Base-by-base conservation (phyloP, 805 yeast species). In the Monosporozyma aerobia region DNA sequence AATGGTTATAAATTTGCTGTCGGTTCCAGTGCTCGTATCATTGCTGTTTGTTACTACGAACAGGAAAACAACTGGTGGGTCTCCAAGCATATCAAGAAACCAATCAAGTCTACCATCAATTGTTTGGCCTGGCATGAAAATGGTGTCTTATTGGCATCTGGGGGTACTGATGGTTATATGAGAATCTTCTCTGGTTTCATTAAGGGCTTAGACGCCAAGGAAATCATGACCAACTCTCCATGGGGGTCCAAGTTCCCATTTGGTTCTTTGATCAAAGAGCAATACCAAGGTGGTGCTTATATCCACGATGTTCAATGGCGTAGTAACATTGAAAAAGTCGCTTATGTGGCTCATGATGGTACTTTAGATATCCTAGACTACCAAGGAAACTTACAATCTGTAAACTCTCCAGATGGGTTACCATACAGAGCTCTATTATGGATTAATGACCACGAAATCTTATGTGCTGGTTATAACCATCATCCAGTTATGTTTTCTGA, bases 31-130 rank as follows among this genome's bases (percentile, higher is more conserved):
- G 97, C 96, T 46, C 77, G 98, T 55, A 85, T 87, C 57, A 84
- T 94, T 69, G 97, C 98, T 9, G 87, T 94, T 49, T 94, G 99
- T 74, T 94, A 90, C 73, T 94, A 86, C 68, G 99, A 94, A 72
- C 86, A 77, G 56, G 97, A 90, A 63, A 94, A 92, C 69, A 96
- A 94, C 68, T 94, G 99, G 99, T 94, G 99, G 99, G 90, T 94
- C 50, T 88, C 98, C 13, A 92, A 92, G 71, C 99, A 92, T 73
- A 85, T 94, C 71, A 90, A 90, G 75, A 89, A 87, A 70, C 96
- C 97, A n/a, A 76, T 94, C 62, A 83, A 85, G 68, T 85, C 96
- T 10, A 89, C 97, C 33, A 78, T 90, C 59, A 77, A 90, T 58
- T 76, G 86, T 47, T 76, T 92, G 52, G 83, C 83, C 57, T 90